Base-by-base conservation (phyloP, 805 yeast genomes). In the Wickerhamiella australiensis region DNA sequence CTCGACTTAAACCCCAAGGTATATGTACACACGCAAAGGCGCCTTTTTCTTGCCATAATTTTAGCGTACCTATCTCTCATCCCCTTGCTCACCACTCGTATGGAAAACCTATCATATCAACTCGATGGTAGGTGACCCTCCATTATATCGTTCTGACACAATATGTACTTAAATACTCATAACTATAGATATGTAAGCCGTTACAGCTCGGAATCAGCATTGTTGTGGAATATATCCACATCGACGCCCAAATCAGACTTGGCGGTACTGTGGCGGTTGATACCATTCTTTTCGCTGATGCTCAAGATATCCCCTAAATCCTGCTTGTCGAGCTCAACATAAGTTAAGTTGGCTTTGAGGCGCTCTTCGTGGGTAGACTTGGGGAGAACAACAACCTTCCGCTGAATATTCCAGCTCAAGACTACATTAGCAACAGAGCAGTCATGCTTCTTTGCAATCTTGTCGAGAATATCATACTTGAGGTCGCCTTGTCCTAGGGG, bases 401-500 rank as follows among this genome's bases (percentile, higher is more conserved):
- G 71, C 50, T 73, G 70, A 38, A 63, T 44, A 48, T 63, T 65
- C 60, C 63, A 63, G 57, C 61, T 56, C 46, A 63, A 58, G 46
- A 63, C 60, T 35, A 63, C 56, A 50, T 57, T 54, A 37, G 63
- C 60, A 9, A 62, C 57, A 9, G 51, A 48, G 29, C 53, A 76
- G 21, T 65, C 61, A 57, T 83, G 73, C 60, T 77, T 77, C 48
- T 73, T 61, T 20, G 85, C 83, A 38, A 84, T 62, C 54, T 77
- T 71, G 43, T 65, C 56, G 13, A 83, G 71, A 13, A 69, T 57
- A 11, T 78, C 78, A 41, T 78, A 64, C 52, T 76, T 72, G 0
- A 85, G 85, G 42, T 83, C 83, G 11, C 65, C 59, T 3, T 80
- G 71, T 35, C 87, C 90, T 56, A 85, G 69, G 21, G 94, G 92